These are phyloP conservation scores for Psilocybe mexicana DNA, from an alignment of 1,284 basidiomycete species.

Conservation along the genomic window DNA sequence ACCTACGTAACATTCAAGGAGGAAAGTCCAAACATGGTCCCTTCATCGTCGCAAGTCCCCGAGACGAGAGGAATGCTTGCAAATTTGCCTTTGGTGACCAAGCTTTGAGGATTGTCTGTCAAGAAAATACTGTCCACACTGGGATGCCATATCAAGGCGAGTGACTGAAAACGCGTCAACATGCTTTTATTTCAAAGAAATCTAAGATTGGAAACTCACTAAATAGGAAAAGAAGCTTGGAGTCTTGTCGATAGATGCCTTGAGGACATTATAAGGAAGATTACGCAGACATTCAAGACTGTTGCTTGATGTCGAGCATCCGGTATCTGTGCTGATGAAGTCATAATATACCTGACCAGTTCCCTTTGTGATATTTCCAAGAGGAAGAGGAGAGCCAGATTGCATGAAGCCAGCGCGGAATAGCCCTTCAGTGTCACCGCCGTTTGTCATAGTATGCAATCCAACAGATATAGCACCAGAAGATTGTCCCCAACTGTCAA, in stretches of 20 bases:
- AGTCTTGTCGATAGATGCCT: constrained; percentile 43
- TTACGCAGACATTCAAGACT: constrained; percentile 50
- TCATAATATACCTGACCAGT: constrained; percentile 45
- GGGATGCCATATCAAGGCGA: constrained; percentile 47
- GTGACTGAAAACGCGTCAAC: constrained; percentile 25
- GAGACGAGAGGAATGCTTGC: constrained; percentile 27
- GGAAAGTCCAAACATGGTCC: constrained; percentile 47
- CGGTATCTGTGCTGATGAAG: constrained; percentile 40
- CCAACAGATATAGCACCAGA: constrained; percentile 54
- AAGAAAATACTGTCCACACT: constrained; percentile 53
- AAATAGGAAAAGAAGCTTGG: constrained; percentile 47
- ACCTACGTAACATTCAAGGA: constrained; percentile 42
- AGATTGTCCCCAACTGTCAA: constrained; percentile 53
- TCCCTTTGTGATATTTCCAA: constrained; percentile 41
- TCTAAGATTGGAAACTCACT: constrained; percentile 27
- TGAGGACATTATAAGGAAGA: constrained; percentile 42
- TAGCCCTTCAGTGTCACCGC: constrained; percentile 46
- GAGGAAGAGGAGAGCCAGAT: constrained; percentile 47
- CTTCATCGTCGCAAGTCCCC: constrained; percentile 53
- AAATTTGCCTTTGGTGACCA: constrained; percentile 27
- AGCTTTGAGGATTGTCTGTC: constrained; percentile 38
- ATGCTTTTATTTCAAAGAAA: not conserved
- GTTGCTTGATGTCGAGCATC: constrained; percentile 41
- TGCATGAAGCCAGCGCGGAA: constrained; percentile 56
- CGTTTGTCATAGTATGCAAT: constrained; percentile 53